phyloP scores from a whole-genome alignment of 1,284 basidiomycete species.

The Cutaneotrichosporon cutaneum region DNA sequence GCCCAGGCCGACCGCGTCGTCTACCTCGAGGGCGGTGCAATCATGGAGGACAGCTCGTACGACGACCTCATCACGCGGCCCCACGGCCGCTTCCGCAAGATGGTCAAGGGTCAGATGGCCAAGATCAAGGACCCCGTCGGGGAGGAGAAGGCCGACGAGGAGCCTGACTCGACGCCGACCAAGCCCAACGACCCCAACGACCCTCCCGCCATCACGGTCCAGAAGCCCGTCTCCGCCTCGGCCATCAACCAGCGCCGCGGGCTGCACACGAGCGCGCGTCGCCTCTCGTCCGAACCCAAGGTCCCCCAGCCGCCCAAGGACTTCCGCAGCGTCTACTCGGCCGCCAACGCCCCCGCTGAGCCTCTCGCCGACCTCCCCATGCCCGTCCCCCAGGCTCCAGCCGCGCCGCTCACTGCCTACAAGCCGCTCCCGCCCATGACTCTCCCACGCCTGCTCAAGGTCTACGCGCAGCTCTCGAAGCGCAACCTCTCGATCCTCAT shows the following conservation, averaged over 20 bases:
- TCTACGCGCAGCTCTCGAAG: constrained; percentile 85
- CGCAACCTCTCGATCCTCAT: constrained; percentile 82
- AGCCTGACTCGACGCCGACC: not conserved
- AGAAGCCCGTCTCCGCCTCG: constrained; percentile 19
- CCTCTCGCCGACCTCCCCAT: constrained; percentile 37
- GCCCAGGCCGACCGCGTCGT: constrained; percentile 55
- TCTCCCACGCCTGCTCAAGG: constrained; percentile 60
- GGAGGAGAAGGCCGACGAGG: constrained; percentile 14
- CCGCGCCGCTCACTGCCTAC: constrained; percentile 46
- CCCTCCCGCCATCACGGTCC: constrained; percentile 13
- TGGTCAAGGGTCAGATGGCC: constrained; percentile 50
- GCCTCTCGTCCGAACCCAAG: constrained; percentile 26
- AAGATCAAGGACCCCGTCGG: constrained; percentile 42
- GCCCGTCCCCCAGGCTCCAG: constrained; percentile 36
- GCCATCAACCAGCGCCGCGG: constrained; percentile 22
- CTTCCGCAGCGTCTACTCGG: constrained; percentile 39
- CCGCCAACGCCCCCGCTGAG: constrained; percentile 32
- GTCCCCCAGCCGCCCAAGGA: constrained; percentile 35
- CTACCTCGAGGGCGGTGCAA: constrained; percentile 54
- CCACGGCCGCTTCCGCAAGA: constrained; percentile 49
- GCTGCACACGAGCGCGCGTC: constrained; percentile 23
- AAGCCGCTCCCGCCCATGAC: constrained; percentile 56
- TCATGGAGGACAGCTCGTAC: constrained; percentile 56
- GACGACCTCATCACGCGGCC: constrained; percentile 50
- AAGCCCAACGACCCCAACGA: not conserved